These are phyloP conservation scores for Nigrograna mackinnonii DNA, from an alignment of 2,329 filamentous ascomycete species.

Conservation along the genomic window DNA sequence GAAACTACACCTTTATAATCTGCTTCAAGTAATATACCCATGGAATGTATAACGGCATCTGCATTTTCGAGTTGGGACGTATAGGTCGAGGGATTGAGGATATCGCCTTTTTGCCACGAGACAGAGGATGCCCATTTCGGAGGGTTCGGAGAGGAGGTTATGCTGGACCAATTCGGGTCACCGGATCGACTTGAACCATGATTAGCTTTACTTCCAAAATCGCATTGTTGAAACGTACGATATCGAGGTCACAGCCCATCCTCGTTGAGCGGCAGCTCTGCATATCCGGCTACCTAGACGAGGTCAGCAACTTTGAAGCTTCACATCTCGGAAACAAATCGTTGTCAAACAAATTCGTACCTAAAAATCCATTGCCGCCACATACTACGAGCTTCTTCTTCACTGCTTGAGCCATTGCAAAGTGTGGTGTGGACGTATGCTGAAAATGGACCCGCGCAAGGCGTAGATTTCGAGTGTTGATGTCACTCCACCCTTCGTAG, in stretches of 20 bases:
- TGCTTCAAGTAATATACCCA: conserved; percentile 94
- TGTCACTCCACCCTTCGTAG: conserved; percentile 31
- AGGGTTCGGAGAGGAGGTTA: conserved; percentile 71
- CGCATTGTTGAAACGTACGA: conserved; percentile 61
- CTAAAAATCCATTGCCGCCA: conserved; percentile 91
- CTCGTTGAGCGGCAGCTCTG: conserved; percentile 80
- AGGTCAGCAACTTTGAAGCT: conserved; percentile 10
- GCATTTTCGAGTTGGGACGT: conserved; percentile 73
- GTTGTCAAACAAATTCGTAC: conserved; percentile 54
- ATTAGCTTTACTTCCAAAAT: conserved; percentile 6
- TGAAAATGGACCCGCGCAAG: conserved; percentile 1
- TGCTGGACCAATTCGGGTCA: conserved; percentile 79
- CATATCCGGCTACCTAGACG: conserved; percentile 74
- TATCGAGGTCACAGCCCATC: conserved; percentile 91
- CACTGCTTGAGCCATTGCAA: conserved; percentile 56
- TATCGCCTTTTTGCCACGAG: conserved; percentile 85
- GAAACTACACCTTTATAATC: conserved; percentile 94
- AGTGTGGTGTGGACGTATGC: conserved; percentile 11
- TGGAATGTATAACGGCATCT: conserved; percentile 87
- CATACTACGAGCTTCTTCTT: conserved; percentile 86
- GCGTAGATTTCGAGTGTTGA: conserved; percentile 31
- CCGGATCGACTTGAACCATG: conserved; percentile 73
- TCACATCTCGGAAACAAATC: no score
- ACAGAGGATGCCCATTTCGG: conserved; percentile 84
- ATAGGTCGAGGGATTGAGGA: conserved; percentile 82